phyloP scores from a whole-genome alignment of 2,329 filamentous ascomycete species.

The Penicillium sp. region DNA sequence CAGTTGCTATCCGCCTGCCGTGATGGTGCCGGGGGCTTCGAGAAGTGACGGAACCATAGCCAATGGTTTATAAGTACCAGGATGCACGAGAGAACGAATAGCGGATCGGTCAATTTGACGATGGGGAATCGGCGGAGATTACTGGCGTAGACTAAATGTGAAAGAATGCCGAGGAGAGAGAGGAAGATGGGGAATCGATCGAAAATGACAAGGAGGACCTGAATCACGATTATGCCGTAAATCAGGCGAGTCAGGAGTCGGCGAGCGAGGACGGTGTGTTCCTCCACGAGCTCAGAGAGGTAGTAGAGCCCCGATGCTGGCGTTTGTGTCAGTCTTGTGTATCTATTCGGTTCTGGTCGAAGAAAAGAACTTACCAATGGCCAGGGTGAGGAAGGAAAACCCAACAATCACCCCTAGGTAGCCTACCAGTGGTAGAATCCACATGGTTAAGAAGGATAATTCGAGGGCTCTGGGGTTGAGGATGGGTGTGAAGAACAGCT shows the following conservation, averaged over 20 bases:
- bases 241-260: conserved; percentile 84
- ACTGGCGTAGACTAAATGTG: conserved; percentile 83
- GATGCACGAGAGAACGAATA: conserved; percentile 82
- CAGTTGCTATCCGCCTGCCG: conserved; percentile 34
- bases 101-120: conserved; percentile 83
- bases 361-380: conserved; percentile 72
- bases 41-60: conserved; percentile 95
- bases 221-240: conserved; percentile 76
- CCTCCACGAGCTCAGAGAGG: conserved; percentile 95
- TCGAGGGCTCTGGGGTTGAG: background rate
- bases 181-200: conserved; percentile 84
- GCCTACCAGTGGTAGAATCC: conserved; percentile 90
- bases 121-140: conserved; percentile 79
- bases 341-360: background rate
- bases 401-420: conserved; percentile 85
- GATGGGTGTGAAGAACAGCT: background rate
- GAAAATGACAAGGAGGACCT: conserved; percentile 74
- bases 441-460: conserved; percentile 65
- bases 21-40: conserved; percentile 58
- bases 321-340: conserved; percentile 17
- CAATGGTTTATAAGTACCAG: conserved; percentile 91
- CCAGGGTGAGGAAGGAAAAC: conserved; percentile 91
- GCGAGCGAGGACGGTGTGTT: conserved; percentile 92
- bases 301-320: conserved; percentile 98
- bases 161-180: conserved; percentile 74